phyloP scores from a whole-genome alignment of 495 filamentous ascomycete species.

The Penicillium flavigenum region DNA sequence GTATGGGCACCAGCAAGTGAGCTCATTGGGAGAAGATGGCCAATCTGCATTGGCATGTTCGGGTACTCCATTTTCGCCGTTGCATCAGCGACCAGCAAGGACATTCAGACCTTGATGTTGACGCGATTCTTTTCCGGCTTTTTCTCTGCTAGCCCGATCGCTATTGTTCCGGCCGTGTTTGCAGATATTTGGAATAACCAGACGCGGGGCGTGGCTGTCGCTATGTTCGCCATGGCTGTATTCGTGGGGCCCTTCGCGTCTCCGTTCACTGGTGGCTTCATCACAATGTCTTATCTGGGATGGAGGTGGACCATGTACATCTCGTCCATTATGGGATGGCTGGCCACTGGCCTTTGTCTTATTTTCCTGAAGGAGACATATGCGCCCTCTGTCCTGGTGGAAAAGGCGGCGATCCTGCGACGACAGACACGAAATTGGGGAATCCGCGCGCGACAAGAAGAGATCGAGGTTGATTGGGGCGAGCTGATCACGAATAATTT shows the following conservation, averaged over 20 bases:
- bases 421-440: slow-evolving; percentile 50
- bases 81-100: slow-evolving; percentile 56
- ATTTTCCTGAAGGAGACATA: slow-evolving; percentile 43
- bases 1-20: slow-evolving; percentile 71
- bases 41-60: slow-evolving; percentile 53
- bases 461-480: slow-evolving; percentile 44
- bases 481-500: slow-evolving; percentile 45
- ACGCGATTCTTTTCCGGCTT: slow-evolving; percentile 51
- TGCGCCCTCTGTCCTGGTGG: slow-evolving; percentile 37
- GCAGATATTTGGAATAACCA: slow-evolving; percentile 52
- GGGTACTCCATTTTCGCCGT: slow-evolving; percentile 56
- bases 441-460: slow-evolving; percentile 50
- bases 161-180: slow-evolving; percentile 46
- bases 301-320: slow-evolving; percentile 54
- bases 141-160: slow-evolving; percentile 45
- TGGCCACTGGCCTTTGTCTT: slow-evolving; percentile 28
- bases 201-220: slow-evolving; percentile 48
- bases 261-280: slow-evolving; percentile 49
- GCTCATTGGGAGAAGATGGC: slow-evolving; percentile 61
- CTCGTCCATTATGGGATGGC: slow-evolving; percentile 40
- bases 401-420: slow-evolving; percentile 42
- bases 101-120: slow-evolving; percentile 54
- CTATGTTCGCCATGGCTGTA: slow-evolving; percentile 52
- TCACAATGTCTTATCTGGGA: slow-evolving; percentile 42
- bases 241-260: slow-evolving; percentile 51